A percentile compares a stretch with the other conserved stretches of the same genome.
phyloP scores from a whole-genome alignment of 371 early-diverging fungal species.

The Rhizomucor miehei region DNA sequence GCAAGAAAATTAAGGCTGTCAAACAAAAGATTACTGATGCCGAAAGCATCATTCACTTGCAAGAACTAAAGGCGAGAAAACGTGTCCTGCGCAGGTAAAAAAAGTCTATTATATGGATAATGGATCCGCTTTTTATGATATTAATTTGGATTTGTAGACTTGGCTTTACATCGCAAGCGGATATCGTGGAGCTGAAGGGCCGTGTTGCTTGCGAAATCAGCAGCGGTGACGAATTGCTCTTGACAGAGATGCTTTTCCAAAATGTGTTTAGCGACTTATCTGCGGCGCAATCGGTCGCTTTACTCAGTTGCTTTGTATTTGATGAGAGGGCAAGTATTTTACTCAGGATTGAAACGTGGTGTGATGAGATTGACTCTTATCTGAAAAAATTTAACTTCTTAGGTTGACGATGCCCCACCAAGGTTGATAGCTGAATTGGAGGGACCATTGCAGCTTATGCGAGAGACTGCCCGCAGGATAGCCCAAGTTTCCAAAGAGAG shows the following conservation, averaged over 20 bases:
- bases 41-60: conserved; percentile 83
- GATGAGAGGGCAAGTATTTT: conserved; percentile 73
- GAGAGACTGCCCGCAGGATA: conserved; percentile 86
- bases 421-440: conserved; percentile 73
- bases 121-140: neutral
- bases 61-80: conserved; percentile 89
- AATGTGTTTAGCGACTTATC: conserved; percentile 95
- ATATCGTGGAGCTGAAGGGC: conserved; percentile 95
- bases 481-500: conserved; percentile 86
- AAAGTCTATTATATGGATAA: no score
- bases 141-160: conserved; percentile 53
- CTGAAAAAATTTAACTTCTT: neutral
- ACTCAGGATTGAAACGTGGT: no score
- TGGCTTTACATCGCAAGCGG: conserved; percentile 77
- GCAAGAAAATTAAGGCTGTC: conserved; percentile 56
- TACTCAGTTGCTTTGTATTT: conserved; percentile 96
- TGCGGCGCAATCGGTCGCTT: conserved; percentile 86
- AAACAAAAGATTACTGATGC: conserved; percentile 76
- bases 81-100: conserved; percentile 77
- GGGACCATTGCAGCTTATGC: conserved; percentile 78
- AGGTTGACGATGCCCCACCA: conserved; percentile 26
- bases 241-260: conserved; percentile 99
- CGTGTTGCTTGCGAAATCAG: conserved; percentile 99
- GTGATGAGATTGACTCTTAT: neutral
- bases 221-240: conserved; percentile 94